A percentile compares a stretch with the other conserved stretches of the same genome.
Evolutionary conservation across 371 early-diverging fungal species (phyloP).

Genomic region (Mortierella sp.): DNA sequence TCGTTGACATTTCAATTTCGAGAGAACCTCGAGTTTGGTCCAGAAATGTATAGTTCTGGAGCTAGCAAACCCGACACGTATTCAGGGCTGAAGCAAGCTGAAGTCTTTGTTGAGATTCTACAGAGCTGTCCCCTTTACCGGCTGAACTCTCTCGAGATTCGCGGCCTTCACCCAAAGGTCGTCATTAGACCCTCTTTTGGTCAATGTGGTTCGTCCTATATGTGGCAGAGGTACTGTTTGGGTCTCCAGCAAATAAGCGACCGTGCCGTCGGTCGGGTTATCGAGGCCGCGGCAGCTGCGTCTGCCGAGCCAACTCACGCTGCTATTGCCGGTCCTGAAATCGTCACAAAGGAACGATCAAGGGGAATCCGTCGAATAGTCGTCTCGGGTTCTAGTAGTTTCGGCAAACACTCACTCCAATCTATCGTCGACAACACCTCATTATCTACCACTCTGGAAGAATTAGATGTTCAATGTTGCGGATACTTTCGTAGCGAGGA

Average conservation of each 20-base stretch:
- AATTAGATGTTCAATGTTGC: constrained; percentile 4
- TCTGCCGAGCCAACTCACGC: neutral
- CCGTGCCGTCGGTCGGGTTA: neutral
- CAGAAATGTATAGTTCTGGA: neutral
- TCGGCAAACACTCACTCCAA: neutral
- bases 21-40: neutral
- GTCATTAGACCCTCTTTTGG: neutral
- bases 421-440: neutral
- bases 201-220: neutral
- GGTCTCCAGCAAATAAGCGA: neutral
- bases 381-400: neutral
- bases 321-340: neutral
- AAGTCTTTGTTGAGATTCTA: neutral
- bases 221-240: too few species aligned
- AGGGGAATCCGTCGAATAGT: neutral
- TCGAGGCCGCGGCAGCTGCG: neutral
- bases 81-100: neutral
- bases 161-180: neutral
- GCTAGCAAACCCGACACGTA: neutral
- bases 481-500: constrained; percentile 7
- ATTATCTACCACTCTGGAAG: neutral
- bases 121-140: neutral
- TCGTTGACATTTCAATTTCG: neutral
- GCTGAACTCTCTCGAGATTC: neutral
- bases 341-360: neutral